Conservation (phyloP, 305 asterid genomes). For the Fraxinus latifolia region DNA sequence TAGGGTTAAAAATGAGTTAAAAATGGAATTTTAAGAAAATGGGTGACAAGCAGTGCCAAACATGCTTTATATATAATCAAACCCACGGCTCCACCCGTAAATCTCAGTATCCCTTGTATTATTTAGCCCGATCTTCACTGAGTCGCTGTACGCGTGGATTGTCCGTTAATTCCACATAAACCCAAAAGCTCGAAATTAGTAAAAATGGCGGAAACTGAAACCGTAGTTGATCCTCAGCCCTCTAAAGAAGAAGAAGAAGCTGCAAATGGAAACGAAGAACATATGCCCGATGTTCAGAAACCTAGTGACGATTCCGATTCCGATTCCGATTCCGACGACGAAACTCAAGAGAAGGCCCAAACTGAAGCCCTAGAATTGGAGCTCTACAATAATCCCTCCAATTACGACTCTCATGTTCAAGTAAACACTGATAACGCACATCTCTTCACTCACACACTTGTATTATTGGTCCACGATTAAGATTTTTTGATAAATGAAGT, state of each 20-base stretch:
- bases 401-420: conserved; percentile 73
- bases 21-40: too few species aligned
- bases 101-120: neutral
- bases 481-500: neutral
- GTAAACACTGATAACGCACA: conserved; percentile 34
- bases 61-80: neutral
- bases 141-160: neutral
- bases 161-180: neutral
- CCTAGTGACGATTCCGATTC: conserved; percentile 31
- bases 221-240: conserved; percentile 24
- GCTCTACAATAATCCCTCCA: conserved; percentile 51
- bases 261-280: conserved; percentile 29
- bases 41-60: neutral
- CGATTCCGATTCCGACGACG: conserved; percentile 66
- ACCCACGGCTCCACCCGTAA: neutral
- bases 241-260: conserved; percentile 22
- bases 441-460: neutral
- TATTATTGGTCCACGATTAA: neutral
- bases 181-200: conserved; percentile 12
- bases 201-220: conserved; percentile 50
- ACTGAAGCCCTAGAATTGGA: conserved; percentile 56
- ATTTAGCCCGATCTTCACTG: neutral
- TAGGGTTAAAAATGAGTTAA: too few species aligned
- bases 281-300: conserved; percentile 51
- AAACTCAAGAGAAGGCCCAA: conserved; percentile 52